These are phyloP conservation scores for Ceratobasidium sp. DNA, from an alignment of 1,284 basidiomycete species.

Conservation along the genomic window DNA sequence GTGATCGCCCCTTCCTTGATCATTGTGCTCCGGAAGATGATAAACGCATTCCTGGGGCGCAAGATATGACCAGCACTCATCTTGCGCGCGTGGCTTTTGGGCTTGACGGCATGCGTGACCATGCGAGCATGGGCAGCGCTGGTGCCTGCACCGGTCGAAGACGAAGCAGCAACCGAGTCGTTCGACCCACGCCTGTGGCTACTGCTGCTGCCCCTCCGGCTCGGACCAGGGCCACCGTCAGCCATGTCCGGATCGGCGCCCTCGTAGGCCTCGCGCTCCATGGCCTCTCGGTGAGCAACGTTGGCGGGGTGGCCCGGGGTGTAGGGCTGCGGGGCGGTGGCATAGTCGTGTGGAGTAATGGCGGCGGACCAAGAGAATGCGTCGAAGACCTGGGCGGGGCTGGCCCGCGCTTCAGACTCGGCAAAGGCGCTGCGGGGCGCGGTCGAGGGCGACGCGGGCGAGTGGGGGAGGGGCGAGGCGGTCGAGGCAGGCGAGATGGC, in stretches of 20 bases:
- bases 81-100: conserved; percentile 43
- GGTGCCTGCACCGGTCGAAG: conserved; percentile 2
- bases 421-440: conserved; percentile 16
- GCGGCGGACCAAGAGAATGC: conserved; percentile 41
- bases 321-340: conserved; percentile 36
- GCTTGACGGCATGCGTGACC: conserved; percentile 22
- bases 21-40: conserved; percentile 43
- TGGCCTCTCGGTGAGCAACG: conserved; percentile 38
- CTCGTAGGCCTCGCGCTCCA: conserved; percentile 39
- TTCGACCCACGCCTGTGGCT: conserved; percentile 29
- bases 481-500: conserved; percentile 37
- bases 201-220: conserved; percentile 28
- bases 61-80: conserved; percentile 41
- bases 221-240: conserved; percentile 7
- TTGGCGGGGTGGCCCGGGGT: conserved; percentile 43
- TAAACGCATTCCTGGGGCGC: conserved; percentile 40
- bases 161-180: conserved; percentile 10
- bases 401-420: background rate
- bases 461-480: conserved; percentile 17
- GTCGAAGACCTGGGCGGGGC: conserved; percentile 33
- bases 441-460: conserved; percentile 5
- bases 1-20: conserved; percentile 38
- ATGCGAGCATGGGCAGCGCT: conserved; percentile 26
- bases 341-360: conserved; percentile 43
- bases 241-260: conserved; percentile 35